Percentiles rank a stretch among this genome's conserved stretches.
Evolutionary conservation across 2,329 filamentous ascomycete species (phyloP).

Genomic region (Curvularia lunata): DNA sequence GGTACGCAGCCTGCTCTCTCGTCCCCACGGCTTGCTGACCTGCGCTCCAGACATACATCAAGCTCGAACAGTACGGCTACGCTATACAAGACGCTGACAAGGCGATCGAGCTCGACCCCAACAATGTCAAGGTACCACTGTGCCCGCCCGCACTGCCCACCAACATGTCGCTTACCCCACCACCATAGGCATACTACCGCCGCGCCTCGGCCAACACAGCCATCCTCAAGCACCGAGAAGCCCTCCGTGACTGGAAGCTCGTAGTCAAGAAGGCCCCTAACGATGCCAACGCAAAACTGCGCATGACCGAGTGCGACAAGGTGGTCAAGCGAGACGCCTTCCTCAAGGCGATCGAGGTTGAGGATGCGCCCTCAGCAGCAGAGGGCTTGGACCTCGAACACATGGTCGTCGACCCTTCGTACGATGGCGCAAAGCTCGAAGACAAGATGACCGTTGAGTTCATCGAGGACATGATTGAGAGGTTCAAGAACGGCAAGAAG

Average conservation of each 20-base stretch:
- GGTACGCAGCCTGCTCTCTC: slow-evolving; percentile 60
- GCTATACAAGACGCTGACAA: slow-evolving; percentile 89
- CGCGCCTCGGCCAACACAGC: slow-evolving; percentile 90
- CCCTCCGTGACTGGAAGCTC: slow-evolving; percentile 88
- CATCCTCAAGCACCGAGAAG: slow-evolving; percentile 86
- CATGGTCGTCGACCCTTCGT: slow-evolving; percentile 80
- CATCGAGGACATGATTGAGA: slow-evolving; percentile 93
- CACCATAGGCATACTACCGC: slow-evolving; percentile 82
- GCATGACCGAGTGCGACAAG: slow-evolving; percentile 92
- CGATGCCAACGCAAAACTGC: slow-evolving; percentile 90
- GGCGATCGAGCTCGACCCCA: slow-evolving; percentile 86
- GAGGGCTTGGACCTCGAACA: slow-evolving; percentile 87
- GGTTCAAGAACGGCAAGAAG: slow-evolving; percentile 90
- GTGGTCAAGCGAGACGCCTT: slow-evolving; percentile 91
- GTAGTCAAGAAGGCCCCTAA: slow-evolving; percentile 85
- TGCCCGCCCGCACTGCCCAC: not conserved
- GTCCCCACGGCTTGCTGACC: slow-evolving; percentile 29
- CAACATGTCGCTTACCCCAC: slow-evolving; percentile 12
- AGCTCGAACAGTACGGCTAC: slow-evolving; percentile 93
- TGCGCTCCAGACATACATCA: slow-evolving; percentile 79
- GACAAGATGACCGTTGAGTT: slow-evolving; percentile 95
- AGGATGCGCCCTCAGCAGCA: slow-evolving; percentile 88
- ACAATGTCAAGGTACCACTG: slow-evolving; percentile 77
- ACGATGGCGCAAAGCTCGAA: slow-evolving; percentile 81
- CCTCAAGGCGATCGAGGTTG: slow-evolving; percentile 91